Evolutionary conservation across 192 early-diverging fungal species (phyloP).

Genomic region (Mortierella claussenii): DNA sequence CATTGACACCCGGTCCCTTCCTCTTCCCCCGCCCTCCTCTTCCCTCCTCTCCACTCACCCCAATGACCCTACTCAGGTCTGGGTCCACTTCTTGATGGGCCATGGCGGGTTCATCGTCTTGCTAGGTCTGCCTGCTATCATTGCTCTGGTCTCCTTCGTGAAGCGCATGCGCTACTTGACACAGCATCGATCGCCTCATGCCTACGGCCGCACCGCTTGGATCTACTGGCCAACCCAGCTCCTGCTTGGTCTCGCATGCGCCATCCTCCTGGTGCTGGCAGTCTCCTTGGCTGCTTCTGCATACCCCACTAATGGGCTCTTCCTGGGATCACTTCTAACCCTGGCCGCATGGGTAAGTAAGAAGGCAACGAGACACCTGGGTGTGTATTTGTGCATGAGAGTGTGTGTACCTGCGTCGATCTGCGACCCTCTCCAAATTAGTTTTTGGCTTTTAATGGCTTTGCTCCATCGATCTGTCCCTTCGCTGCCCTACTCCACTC

Average conservation of each 20-base stretch:
- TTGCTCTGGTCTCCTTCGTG: slow-evolving; percentile 7
- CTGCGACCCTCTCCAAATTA: background rate
- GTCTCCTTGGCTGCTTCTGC: background rate
- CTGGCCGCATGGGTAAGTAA: slow-evolving; percentile 24
- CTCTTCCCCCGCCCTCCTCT: background rate
- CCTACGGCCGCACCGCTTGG: slow-evolving; percentile 26
- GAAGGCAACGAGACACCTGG: background rate
- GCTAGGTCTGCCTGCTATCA: slow-evolving; percentile 16
- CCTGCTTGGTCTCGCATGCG: slow-evolving; percentile 9
- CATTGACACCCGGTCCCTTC: background rate
- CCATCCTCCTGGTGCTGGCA: slow-evolving; percentile 2
- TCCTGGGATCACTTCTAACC: slow-evolving; percentile 2
- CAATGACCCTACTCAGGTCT: slow-evolving; percentile 16
- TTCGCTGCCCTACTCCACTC: no score
- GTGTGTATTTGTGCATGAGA: background rate
- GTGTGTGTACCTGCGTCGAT: no score
- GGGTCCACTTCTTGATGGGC: slow-evolving; percentile 17
- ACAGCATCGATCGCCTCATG: slow-evolving; percentile 8
- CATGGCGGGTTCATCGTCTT: slow-evolving; percentile 34
- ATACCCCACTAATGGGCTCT: background rate
- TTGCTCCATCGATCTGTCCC: background rate
- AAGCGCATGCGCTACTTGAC: slow-evolving; percentile 10
- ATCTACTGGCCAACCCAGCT: slow-evolving; percentile 43
- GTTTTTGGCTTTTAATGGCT: background rate
- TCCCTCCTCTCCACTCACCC: background rate